A percentile compares a stretch with the other conserved stretches of the same genome.
Evolutionary conservation across 139 green algal genomes (phyloP).

Genomic region (Picochlorum sp.): DNA sequence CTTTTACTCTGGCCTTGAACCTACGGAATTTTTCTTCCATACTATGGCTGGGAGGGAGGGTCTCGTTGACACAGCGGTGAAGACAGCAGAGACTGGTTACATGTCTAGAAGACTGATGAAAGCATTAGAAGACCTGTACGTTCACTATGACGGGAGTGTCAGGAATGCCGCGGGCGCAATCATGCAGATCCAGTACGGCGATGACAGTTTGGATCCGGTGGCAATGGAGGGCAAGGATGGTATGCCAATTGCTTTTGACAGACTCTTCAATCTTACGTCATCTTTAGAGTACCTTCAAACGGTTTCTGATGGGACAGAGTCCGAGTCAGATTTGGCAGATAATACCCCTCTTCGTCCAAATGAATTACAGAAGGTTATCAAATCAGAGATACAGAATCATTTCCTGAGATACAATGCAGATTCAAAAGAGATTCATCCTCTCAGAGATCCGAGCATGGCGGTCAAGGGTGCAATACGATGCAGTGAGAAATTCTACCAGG

Average conservation of each 20-base stretch:
- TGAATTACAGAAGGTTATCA: neutral
- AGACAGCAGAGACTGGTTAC: conserved; percentile 98
- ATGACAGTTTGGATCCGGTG: conserved; percentile 90
- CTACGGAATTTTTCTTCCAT: conserved; percentile 99
- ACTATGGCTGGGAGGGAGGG: conserved; percentile 93
- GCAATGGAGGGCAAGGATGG: conserved; percentile 79
- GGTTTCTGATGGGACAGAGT: neutral
- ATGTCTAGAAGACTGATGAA: conserved; percentile 98
- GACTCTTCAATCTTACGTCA: conserved; percentile 35
- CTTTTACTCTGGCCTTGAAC: conserved; percentile 88
- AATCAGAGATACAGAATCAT: neutral
- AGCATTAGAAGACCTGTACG: conserved; percentile 91
- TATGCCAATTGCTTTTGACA: conserved; percentile 56
- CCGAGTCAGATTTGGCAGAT: neutral
- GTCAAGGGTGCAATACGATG: conserved; percentile 5
- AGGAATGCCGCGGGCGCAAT: conserved; percentile 78
- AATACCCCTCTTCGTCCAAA: neutral
- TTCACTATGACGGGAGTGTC: conserved; percentile 89
- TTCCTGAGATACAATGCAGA: neutral
- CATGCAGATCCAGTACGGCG: conserved; percentile 82
- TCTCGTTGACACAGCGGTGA: conserved; percentile 97
- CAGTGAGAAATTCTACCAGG: conserved; percentile 7
- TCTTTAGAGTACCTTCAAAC: conserved; percentile 4
- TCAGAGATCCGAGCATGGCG: neutral
- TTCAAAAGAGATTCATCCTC: neutral